These are phyloP conservation scores for Uronychia binucleata DNA, from an alignment of 73 alveolate genomes.

Conservation along the genomic window DNA sequence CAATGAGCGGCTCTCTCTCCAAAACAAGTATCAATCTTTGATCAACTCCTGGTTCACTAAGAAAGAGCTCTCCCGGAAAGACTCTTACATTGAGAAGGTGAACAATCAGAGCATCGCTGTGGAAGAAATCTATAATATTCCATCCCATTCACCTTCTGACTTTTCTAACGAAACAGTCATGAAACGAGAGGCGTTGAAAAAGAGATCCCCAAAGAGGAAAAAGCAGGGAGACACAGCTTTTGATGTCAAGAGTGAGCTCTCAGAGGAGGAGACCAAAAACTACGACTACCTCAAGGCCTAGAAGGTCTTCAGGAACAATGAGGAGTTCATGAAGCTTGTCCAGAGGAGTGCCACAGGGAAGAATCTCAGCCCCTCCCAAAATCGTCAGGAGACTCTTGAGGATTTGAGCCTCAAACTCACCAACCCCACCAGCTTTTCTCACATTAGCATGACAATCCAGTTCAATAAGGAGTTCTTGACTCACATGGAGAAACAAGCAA, in stretches of 20 bases:
- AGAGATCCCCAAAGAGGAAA: not conserved
- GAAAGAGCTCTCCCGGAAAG: not conserved
- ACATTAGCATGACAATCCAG: slow-evolving; percentile 28
- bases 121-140: not conserved
- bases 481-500: slow-evolving; percentile 28
- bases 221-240: not conserved
- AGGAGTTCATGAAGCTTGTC: not conserved
- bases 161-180: not conserved
- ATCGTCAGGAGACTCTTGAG: too few relatives aligned
- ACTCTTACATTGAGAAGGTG: not conserved
- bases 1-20: not conserved
- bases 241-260: not conserved
- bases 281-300: not conserved
- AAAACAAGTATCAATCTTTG: not conserved
- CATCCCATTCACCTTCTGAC: not conserved
- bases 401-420: slow-evolving; percentile 4
- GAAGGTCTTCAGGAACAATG: slow-evolving; percentile 12
- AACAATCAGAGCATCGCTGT: not conserved
- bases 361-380: too few relatives aligned
- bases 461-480: slow-evolving; percentile 42
- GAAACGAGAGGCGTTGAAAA: not conserved
- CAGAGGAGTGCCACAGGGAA: slow-evolving; percentile 17
- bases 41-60: not conserved
- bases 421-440: slow-evolving; percentile 20
- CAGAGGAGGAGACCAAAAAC: not conserved